Percentiles rank a stretch among this genome's conserved stretches.
These are phyloP conservation scores for Aureobasidium sp. DNA, from an alignment of 2,329 filamentous ascomycete genomes.

Conservation along the genomic window DNA sequence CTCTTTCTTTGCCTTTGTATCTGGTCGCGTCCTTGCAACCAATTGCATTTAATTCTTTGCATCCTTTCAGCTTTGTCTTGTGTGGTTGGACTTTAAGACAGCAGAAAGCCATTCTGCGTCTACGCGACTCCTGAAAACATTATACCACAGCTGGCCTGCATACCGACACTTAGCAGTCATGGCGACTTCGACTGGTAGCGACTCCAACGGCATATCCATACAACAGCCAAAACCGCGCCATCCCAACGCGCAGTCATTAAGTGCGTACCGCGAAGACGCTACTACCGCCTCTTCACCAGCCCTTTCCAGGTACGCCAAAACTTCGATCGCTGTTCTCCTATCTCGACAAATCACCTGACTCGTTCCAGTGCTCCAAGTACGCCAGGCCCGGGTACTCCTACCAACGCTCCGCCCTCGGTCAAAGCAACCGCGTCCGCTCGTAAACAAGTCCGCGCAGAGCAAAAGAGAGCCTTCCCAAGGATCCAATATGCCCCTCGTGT, in stretches of 20 bases:
- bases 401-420: constrained; percentile 87
- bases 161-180: background rate
- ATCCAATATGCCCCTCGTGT: constrained; percentile 86
- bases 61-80: background rate
- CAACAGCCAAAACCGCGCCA: constrained; percentile 22
- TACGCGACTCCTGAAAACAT: background rate
- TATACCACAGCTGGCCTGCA: background rate
- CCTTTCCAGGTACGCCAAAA: constrained; percentile 13
- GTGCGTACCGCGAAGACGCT: constrained; percentile 14
- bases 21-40: background rate
- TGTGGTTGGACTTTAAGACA: background rate
- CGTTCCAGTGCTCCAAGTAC: constrained; percentile 50
- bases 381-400: constrained; percentile 73
- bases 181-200: constrained; percentile 2
- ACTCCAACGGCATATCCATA: constrained; percentile 11
- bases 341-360: background rate
- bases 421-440: constrained; percentile 78
- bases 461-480: constrained; percentile 78
- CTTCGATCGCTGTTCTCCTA: background rate
- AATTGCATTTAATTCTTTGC: background rate
- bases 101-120: background rate
- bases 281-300: background rate
- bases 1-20: background rate
- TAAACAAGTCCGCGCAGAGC: constrained; percentile 66
- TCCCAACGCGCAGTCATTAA: constrained; percentile 16